A percentile compares a stretch with the other conserved stretches of the same genome.
These are phyloP conservation scores for Spizellomyces punctatus DNA, from an alignment of 192 early-diverging fungal species.

Conservation along the genomic window DNA sequence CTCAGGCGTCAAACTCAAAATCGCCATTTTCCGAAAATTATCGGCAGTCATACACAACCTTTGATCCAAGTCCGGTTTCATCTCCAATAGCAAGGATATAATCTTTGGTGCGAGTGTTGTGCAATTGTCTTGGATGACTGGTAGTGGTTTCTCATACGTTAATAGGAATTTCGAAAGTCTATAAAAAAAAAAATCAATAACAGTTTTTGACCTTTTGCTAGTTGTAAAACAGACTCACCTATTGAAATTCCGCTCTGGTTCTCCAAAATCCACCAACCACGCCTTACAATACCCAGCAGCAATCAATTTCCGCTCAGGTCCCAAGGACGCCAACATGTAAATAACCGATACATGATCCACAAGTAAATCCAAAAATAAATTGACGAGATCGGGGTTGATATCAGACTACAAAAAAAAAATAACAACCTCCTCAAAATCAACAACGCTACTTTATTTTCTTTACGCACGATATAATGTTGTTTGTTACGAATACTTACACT, in stretches of 20 bases:
- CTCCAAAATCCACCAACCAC: constrained; percentile 13
- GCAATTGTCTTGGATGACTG: constrained; percentile 23
- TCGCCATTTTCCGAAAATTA: constrained; percentile 31
- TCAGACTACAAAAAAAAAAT: constrained; percentile 24
- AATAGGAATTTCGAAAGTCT: constrained; percentile 30
- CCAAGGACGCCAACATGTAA: constrained; percentile 10
- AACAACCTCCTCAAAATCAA: not conserved
- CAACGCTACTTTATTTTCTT: not conserved
- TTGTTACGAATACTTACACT: constrained; percentile 12
- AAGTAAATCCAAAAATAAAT: constrained; percentile 30
- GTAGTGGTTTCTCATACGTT: constrained; percentile 30
- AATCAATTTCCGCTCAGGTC: constrained; percentile 27
- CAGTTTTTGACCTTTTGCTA: too few species aligned
- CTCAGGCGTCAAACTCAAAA: constrained; percentile 32
- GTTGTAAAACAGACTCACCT: too few species aligned
- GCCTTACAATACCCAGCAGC: constrained; percentile 30
- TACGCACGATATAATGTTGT: not conserved
- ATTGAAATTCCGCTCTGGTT: not conserved
- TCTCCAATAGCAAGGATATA: constrained; percentile 11
- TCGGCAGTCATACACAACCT: constrained; percentile 27
- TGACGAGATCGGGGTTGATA: constrained; percentile 33
- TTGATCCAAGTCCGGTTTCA: constrained; percentile 25
- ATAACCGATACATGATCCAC: constrained; percentile 25
- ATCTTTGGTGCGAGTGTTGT: constrained; percentile 19
- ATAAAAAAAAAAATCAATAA: too few species aligned